Percentiles rank a stretch among this genome's conserved stretches.
phyloP scores from a whole-genome alignment of 1,284 basidiomycete genomes.

The Ustilago xerochloae region DNA sequence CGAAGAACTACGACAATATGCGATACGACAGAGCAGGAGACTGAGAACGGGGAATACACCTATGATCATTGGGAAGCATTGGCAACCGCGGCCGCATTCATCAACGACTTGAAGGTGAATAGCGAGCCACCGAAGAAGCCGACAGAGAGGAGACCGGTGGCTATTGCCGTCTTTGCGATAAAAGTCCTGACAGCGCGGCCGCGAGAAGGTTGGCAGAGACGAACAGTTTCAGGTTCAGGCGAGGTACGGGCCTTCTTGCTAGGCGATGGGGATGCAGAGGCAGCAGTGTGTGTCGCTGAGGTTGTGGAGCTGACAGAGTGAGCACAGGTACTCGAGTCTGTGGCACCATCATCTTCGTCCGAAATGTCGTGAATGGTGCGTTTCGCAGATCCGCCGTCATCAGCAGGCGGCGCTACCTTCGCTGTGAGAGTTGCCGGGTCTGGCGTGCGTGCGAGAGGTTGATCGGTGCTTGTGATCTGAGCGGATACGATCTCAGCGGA shows the following conservation, averaged over 20 bases:
- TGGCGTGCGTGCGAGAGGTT: no score
- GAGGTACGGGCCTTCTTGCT: slow-evolving; percentile 14
- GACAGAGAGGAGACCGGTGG: slow-evolving; percentile 26
- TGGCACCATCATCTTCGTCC: not conserved
- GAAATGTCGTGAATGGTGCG: no score
- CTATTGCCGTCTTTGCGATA: slow-evolving; percentile 9
- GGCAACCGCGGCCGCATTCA: slow-evolving; percentile 36
- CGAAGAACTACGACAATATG: no score
- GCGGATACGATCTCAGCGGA: no score
- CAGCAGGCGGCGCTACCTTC: no score
- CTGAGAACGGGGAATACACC: not conserved
- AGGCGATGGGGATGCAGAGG: not conserved
- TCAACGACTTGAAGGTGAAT: slow-evolving; percentile 45
- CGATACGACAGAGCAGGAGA: no score
- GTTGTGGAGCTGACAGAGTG: not conserved
- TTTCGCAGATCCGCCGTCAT: no score
- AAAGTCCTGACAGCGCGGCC: slow-evolving; percentile 1
- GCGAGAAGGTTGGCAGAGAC: not conserved
- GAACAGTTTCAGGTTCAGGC: not conserved
- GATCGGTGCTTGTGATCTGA: no score
- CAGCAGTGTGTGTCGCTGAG: not conserved
- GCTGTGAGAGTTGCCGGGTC: no score
- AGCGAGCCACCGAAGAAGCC: slow-evolving; percentile 36
- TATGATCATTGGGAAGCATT: slow-evolving; percentile 10
- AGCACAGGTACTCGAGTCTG: not conserved